A percentile compares a stretch with the other conserved stretches of the same genome.
Conservation (phyloP, 805 yeast species). For the Teunomyces gatunensis region DNA sequence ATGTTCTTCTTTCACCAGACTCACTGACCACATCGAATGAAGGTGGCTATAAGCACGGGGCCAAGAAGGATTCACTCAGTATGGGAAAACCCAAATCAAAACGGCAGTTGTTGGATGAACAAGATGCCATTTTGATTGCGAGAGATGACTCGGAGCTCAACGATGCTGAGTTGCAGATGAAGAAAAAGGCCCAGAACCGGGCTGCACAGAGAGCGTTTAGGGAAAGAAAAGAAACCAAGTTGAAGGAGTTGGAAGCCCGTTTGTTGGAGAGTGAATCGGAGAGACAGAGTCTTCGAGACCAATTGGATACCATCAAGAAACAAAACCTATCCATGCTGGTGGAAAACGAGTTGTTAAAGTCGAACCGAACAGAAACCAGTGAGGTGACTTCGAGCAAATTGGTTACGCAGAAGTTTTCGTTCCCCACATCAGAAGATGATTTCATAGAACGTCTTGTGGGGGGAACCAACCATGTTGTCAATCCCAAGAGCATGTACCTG, state of each 20-base stretch:
- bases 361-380: slow-evolving; percentile 17
- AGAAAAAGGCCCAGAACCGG: slow-evolving; percentile 75
- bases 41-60: not conserved
- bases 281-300: slow-evolving; percentile 43
- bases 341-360: slow-evolving; percentile 58
- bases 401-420: slow-evolving; percentile 22
- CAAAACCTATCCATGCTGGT: slow-evolving; percentile 56
- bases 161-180: slow-evolving; percentile 46
- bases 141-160: slow-evolving; percentile 37
- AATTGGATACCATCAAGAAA: slow-evolving; percentile 50
- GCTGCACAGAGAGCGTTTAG: slow-evolving; percentile 88
- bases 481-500: slow-evolving; percentile 21
- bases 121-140: slow-evolving; percentile 35
- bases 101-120: slow-evolving; percentile 30
- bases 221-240: slow-evolving; percentile 71
- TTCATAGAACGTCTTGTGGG: slow-evolving; percentile 29
- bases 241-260: slow-evolving; percentile 64
- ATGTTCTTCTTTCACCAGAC: slow-evolving; percentile 5
- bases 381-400: not conserved
- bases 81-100: slow-evolving; percentile 11
- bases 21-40: slow-evolving; percentile 4
- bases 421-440: slow-evolving; percentile 34
- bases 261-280: slow-evolving; percentile 57
- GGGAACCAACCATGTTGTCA: slow-evolving; percentile 22
- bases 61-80: not conserved